These are phyloP conservation scores for Cladosporium cucumerinum DNA, from an alignment of 2,329 filamentous ascomycete genomes.

Conservation along the genomic window DNA sequence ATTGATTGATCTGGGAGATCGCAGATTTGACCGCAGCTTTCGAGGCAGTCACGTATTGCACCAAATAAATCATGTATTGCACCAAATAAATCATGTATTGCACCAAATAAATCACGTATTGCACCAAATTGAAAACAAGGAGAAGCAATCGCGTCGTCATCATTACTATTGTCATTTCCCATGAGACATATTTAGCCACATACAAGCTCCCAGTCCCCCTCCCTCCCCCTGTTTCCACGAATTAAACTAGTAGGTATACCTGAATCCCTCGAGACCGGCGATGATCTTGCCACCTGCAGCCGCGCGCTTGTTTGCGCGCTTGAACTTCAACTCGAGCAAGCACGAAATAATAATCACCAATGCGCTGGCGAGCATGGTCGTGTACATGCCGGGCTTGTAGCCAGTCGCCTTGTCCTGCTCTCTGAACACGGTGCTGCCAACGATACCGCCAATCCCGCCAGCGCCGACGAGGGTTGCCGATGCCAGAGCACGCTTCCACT, in stretches of 20 bases:
- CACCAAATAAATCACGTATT: neutral
- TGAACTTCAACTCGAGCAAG: conserved; percentile 33
- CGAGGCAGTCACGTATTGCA: neutral
- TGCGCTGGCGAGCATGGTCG: conserved; percentile 29
- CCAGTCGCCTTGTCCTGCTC: conserved; percentile 31
- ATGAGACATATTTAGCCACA: neutral
- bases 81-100: neutral
- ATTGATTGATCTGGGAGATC: neutral
- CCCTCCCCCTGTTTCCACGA: neutral
- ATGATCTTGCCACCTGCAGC: conserved; percentile 35
- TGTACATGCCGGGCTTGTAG: conserved; percentile 35
- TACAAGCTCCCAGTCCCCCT: neutral
- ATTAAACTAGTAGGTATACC: conserved; percentile 29
- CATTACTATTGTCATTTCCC: neutral
- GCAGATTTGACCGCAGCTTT: neutral
- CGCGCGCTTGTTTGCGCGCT: conserved; percentile 35
- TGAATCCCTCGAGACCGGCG: conserved; percentile 35
- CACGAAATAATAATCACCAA: conserved; percentile 31
- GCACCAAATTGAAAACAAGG: neutral
- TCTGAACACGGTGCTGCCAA: conserved; percentile 35
- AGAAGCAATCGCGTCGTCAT: neutral
- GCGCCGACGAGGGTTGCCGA: conserved; percentile 72
- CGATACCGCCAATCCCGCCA: conserved; percentile 74
- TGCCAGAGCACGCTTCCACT: conserved; percentile 83
- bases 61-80: neutral